Conservation (phyloP, 345 rosid genomes). For the Acer campestre region DNA sequence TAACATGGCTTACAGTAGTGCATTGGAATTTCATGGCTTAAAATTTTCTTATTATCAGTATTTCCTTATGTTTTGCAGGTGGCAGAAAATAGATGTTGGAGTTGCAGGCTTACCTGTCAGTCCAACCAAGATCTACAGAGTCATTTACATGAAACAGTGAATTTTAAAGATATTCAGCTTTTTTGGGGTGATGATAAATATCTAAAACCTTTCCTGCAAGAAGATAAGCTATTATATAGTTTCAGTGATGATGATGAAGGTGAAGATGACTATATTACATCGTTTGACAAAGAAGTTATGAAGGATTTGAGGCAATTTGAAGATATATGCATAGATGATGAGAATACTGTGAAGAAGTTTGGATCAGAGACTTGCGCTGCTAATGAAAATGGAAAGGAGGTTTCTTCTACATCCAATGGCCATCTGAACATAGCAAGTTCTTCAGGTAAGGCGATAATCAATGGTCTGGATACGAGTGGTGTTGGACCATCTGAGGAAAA, state of each 20-base stretch:
- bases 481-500: slow-evolving; percentile 20
- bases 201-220: slow-evolving; percentile 72
- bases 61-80: slow-evolving; percentile 48
- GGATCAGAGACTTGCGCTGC: slow-evolving; percentile 20
- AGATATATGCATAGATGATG: slow-evolving; percentile 40
- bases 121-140: slow-evolving; percentile 45
- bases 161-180: slow-evolving; percentile 39
- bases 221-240: slow-evolving; percentile 83
- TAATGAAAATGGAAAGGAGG: slow-evolving; percentile 32
- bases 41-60: neutral
- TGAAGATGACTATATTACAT: slow-evolving; percentile 49
- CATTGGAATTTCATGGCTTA: neutral
- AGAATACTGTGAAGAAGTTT: slow-evolving; percentile 29
- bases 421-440: slow-evolving; percentile 29
- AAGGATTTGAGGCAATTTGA: slow-evolving; percentile 54
- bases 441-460: slow-evolving; percentile 23
- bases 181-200: slow-evolving; percentile 61
- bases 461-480: slow-evolving; percentile 33
- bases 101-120: slow-evolving; percentile 45
- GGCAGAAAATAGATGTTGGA: slow-evolving; percentile 75
- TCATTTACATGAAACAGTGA: slow-evolving; percentile 47
- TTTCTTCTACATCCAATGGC: slow-evolving; percentile 36
- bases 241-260: slow-evolving; percentile 72
- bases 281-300: slow-evolving; percentile 46
- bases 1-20: neutral